phyloP scores from a whole-genome alignment of 441 rosid genomes.

The Syzygium syzygioides region DNA sequence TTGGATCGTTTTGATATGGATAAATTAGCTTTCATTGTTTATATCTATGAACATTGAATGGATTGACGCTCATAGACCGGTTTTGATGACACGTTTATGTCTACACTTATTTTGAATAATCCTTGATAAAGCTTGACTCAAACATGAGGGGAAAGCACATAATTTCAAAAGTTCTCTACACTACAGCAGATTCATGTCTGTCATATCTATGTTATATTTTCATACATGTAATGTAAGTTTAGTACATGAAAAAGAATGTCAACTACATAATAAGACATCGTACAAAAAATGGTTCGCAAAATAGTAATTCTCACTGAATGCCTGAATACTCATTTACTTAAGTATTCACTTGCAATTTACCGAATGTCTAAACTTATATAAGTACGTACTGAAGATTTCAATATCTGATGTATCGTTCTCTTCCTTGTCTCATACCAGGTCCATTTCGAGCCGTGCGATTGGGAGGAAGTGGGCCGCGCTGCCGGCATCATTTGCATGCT shows the following conservation, averaged over 20 bases:
- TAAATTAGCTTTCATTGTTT: neutral
- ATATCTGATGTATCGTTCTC: neutral
- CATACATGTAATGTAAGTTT: neutral
- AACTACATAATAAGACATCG: neutral
- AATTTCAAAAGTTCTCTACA: neutral
- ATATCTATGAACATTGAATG: neutral
- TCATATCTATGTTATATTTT: neutral
- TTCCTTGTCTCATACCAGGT: neutral
- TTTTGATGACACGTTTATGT: too few relatives aligned
- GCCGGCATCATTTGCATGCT: slow-evolving; percentile 8
- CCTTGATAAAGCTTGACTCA: neutral
- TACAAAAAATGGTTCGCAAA: neutral
- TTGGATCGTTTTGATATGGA: neutral
- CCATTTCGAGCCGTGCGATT: neutral
- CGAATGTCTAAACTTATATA: too few relatives aligned
- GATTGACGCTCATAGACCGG: too few relatives aligned
- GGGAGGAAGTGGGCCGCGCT: slow-evolving; percentile 1
- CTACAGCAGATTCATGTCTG: neutral
- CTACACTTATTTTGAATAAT: too few relatives aligned
- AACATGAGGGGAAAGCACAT: neutral
- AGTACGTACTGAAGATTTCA: neutral
- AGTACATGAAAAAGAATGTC: too few relatives aligned
- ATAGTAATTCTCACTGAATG: too few relatives aligned
- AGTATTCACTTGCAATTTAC: too few relatives aligned
- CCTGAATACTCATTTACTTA: too few relatives aligned